Conservation (phyloP, 306 rosid genomes). For the Senna siamea region DNA sequence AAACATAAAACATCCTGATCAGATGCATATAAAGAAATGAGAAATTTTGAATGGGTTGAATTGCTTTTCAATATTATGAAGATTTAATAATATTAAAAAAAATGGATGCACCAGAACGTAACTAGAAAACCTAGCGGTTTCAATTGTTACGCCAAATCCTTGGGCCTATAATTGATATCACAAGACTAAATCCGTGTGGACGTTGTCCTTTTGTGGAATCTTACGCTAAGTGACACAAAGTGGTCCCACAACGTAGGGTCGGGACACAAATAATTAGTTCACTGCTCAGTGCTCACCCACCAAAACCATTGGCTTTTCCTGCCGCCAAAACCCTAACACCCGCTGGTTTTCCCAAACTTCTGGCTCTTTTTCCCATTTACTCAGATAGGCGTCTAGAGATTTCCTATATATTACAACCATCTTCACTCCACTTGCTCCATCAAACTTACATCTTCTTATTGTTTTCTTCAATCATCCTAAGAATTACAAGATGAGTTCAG, state of each 20-base stretch:
- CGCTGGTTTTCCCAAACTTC: neutral
- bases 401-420: no score
- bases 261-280: neutral
- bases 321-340: no score
- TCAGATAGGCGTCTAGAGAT: neutral
- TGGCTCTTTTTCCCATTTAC: no score
- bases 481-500: conserved; percentile 32
- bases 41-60: neutral
- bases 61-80: no score
- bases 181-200: no score
- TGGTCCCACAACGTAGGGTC: neutral
- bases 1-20: neutral
- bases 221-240: neutral
- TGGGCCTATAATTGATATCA: no score
- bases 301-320: conserved; percentile 3
- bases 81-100: neutral
- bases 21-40: no score
- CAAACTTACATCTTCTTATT: neutral
- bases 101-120: no score
- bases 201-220: no score
- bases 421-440: no score
- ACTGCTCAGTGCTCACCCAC: neutral
- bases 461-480: neutral
- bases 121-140: no score
- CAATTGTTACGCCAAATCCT: no score